phyloP scores from a whole-genome alignment of 2,329 filamentous ascomycete species.

The Orbilia javanica region DNA sequence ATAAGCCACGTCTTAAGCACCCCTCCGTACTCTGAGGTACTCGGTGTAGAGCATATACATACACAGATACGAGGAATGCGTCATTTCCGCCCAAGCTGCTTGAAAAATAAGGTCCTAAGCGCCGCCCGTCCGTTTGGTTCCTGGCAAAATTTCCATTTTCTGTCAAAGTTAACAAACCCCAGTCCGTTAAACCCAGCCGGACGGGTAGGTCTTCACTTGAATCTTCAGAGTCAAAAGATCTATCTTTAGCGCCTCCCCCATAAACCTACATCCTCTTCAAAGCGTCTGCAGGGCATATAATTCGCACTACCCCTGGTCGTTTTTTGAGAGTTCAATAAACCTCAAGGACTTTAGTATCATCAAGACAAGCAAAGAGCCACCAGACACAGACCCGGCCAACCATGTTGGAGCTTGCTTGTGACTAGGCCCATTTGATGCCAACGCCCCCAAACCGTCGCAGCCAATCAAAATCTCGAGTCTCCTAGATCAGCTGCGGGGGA shows the following conservation, averaged over 20 bases:
- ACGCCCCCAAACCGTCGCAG: slow-evolving; percentile 31
- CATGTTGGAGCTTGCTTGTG: slow-evolving; percentile 49
- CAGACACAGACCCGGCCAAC: slow-evolving; percentile 42
- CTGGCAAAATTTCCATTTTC: slow-evolving; percentile 46
- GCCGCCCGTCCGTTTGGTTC: slow-evolving; percentile 42
- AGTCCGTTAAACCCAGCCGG: slow-evolving; percentile 51
- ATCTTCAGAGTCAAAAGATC: slow-evolving; percentile 25
- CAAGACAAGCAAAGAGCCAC: slow-evolving; percentile 23
- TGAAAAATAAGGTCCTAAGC: slow-evolving; percentile 27
- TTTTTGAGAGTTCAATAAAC: slow-evolving; percentile 15
- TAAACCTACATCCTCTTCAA: slow-evolving; percentile 30
- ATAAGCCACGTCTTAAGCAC: slow-evolving; percentile 33
- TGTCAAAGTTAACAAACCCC: slow-evolving; percentile 39
- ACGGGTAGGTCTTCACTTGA: slow-evolving; percentile 47
- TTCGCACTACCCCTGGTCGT: slow-evolving; percentile 25
- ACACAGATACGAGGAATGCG: slow-evolving; percentile 13
- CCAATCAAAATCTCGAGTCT: slow-evolving; percentile 45
- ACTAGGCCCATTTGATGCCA: slow-evolving; percentile 55
- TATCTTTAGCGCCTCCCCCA: slow-evolving; percentile 49
- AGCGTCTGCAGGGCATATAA: slow-evolving; percentile 29
- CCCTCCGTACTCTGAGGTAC: slow-evolving; percentile 21
- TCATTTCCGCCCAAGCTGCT: slow-evolving; percentile 37
- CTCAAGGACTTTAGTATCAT: slow-evolving; percentile 18
- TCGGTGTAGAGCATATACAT: neutral
- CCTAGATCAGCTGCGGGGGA: slow-evolving; percentile 51